Evolutionary conservation across 2,329 filamentous ascomycete species (phyloP), one percentile per base, ranked within the genome.

Genomic region (Alternaria sp.): DNA sequence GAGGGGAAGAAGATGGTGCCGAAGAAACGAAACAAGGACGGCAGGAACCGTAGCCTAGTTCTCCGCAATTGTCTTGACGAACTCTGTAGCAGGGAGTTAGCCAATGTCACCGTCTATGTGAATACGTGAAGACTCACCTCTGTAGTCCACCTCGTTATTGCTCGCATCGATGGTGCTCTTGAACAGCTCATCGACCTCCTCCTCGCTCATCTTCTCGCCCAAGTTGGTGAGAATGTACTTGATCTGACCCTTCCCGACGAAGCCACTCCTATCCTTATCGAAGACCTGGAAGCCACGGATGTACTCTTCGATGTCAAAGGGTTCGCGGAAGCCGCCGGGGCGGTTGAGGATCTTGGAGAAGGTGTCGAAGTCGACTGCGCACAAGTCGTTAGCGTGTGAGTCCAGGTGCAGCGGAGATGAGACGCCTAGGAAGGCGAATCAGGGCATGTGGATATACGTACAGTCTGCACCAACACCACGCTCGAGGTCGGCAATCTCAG

Each of bases 241-340:
- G 81, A 99, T 88, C 84, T 99, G 96, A 62, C 96, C 96, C 69
- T 98, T 95, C 60, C 95, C 96, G 80, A 99, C 98, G 82, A 94
- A 97, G 56, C 96, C 96, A 64, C 93, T 97, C 89, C 97, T 91
- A 81, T 99, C 96, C 84, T 99, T 99, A 84, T 99, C 96, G 76
- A 99, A 99, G 57, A 99, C 96, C 83, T 99, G 96, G 86, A 99
- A 99, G 59, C 96, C 96, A 67, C 95, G 92, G 83, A 95, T 97
- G 84, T 99, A 99, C 82, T 98, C 95, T 79, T 98, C 95, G 44
- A 96, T 95, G 84, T 97, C 94, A 80, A 96, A 96, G 3, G 96
- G 94, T 77, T 98, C 96, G 80, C 96, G 93, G 91, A 99, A 99
- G 75, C 96, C 96, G 79, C 94, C 94, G 36, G 96, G 96, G 69